Evolutionary conservation across 768 basidiomycete genomes (phyloP).

Genomic region (Crucibulum laeve): DNA sequence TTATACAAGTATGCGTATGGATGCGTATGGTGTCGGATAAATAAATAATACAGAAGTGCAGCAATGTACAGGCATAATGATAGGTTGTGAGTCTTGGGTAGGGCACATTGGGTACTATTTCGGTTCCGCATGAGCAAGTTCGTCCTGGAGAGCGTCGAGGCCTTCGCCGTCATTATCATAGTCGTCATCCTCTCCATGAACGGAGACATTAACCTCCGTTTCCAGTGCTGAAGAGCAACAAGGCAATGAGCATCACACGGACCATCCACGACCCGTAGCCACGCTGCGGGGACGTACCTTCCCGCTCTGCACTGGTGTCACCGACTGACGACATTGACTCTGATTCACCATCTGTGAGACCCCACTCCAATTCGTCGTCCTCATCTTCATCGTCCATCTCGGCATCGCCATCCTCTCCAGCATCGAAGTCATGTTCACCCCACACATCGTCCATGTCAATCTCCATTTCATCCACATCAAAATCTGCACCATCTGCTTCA

Average conservation of each 20-base stretch:
- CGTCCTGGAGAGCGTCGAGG: conserved; percentile 7
- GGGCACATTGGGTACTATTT: no score
- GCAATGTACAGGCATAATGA: no score
- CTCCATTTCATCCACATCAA: conserved; percentile 32
- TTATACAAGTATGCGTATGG: no score
- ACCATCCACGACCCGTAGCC: conserved; percentile 5
- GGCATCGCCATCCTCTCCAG: conserved; percentile 14
- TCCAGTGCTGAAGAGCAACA: conserved; percentile 16
- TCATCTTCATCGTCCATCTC: conserved; percentile 16
- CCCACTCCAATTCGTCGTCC: conserved; percentile 27
- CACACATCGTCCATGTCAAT: conserved; percentile 17
- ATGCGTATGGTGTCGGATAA: background rate
- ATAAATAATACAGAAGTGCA: background rate
- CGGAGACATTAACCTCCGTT: conserved; percentile 16
- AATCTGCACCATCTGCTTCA: conserved; percentile 31
- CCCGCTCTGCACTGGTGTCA: conserved; percentile 12
- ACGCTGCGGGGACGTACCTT: conserved; percentile 12
- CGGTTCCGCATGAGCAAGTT: conserved; percentile 6
- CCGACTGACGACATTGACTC: conserved; percentile 20
- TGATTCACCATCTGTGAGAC: conserved; percentile 38
- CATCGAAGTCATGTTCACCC: conserved; percentile 15
- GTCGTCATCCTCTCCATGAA: conserved; percentile 15
- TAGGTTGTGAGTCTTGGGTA: no score
- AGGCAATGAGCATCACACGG: conserved; percentile 12
- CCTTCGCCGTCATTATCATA: conserved; percentile 11